Evolutionary conservation across 805 yeast species (phyloP).

Genomic region (Saccharomycopsis selenospora): DNA sequence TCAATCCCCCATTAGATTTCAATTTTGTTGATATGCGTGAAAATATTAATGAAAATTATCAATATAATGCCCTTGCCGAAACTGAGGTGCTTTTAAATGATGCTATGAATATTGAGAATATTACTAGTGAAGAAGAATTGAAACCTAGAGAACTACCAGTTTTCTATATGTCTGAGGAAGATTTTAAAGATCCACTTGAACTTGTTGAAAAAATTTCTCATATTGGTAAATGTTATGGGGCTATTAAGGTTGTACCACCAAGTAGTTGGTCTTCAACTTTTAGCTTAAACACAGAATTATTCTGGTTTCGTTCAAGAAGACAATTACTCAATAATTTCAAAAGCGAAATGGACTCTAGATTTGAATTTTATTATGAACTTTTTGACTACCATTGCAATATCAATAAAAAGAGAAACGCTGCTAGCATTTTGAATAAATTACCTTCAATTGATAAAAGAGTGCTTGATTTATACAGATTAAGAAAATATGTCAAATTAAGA

Average conservation of each 20-base stretch:
- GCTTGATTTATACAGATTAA: constrained; percentile 54
- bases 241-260: constrained; percentile 60
- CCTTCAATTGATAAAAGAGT: constrained; percentile 65
- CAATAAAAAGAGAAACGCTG: constrained; percentile 24
- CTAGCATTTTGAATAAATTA: constrained; percentile 33
- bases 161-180: constrained; percentile 39
- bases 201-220: constrained; percentile 42
- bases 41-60: constrained; percentile 22
- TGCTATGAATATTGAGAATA: constrained; percentile 3
- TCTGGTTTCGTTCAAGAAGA: constrained; percentile 46
- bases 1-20: constrained; percentile 31
- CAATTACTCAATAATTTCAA: constrained; percentile 39
- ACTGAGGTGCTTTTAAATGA: constrained; percentile 17
- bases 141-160: constrained; percentile 33
- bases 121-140: neutral
- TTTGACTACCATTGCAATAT: constrained; percentile 32
- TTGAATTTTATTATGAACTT: constrained; percentile 42
- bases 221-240: constrained; percentile 50
- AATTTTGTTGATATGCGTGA: constrained; percentile 29
- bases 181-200: constrained; percentile 48
- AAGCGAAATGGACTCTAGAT: constrained; percentile 35
- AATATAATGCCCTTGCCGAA: constrained; percentile 12
- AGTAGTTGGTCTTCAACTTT: constrained; percentile 30
- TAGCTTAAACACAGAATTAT: constrained; percentile 36
- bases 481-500: constrained; percentile 48